Evolutionary conservation across 2,329 filamentous ascomycete species (phyloP).

Genomic region (Colletotrichum orbiculare): DNA sequence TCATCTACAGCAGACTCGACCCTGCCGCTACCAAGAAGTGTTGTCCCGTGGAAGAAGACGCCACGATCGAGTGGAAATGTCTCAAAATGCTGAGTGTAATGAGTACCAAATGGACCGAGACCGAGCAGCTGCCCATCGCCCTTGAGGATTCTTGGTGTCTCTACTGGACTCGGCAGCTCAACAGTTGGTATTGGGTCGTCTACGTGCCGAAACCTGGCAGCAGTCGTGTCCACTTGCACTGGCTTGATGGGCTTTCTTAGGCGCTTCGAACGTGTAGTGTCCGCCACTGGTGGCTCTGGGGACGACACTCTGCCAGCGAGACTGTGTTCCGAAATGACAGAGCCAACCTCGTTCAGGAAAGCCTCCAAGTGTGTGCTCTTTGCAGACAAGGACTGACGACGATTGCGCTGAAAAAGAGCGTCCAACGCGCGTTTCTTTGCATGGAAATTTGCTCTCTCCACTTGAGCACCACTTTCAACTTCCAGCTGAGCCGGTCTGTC

Average conservation of each 20-base stretch:
- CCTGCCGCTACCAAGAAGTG: constrained; percentile 66
- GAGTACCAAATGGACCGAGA: constrained; percentile 69
- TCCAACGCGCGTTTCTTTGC: constrained; percentile 66
- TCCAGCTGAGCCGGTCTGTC: constrained; percentile 68
- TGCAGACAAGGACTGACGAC: constrained; percentile 33
- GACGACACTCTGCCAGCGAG: constrained; percentile 3
- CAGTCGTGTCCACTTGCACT: constrained; percentile 57
- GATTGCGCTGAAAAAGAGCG: constrained; percentile 56
- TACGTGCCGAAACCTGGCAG: constrained; percentile 64
- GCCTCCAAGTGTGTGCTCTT: constrained; percentile 24
- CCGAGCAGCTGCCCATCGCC: constrained; percentile 45
- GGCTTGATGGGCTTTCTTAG: constrained; percentile 58
- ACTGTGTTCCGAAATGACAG: constrained; percentile 20
- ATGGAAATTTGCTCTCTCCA: constrained; percentile 55
- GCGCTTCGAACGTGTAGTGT: constrained; percentile 38
- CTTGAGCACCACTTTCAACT: constrained; percentile 50
- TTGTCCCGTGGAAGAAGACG: constrained; percentile 70
- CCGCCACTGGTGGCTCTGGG: constrained; percentile 9
- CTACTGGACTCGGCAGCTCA: constrained; percentile 26
- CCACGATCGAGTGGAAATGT: constrained; percentile 66
- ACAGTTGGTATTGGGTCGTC: constrained; percentile 59
- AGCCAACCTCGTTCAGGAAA: constrained; percentile 22
- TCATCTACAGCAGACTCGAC: constrained; percentile 53
- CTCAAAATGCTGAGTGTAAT: constrained; percentile 72
- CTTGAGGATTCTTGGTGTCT: constrained; percentile 22